These are phyloP conservation scores for Cystofilobasidium bisporidii DNA, from an alignment of 768 basidiomycete species.

Conservation along the genomic window DNA sequence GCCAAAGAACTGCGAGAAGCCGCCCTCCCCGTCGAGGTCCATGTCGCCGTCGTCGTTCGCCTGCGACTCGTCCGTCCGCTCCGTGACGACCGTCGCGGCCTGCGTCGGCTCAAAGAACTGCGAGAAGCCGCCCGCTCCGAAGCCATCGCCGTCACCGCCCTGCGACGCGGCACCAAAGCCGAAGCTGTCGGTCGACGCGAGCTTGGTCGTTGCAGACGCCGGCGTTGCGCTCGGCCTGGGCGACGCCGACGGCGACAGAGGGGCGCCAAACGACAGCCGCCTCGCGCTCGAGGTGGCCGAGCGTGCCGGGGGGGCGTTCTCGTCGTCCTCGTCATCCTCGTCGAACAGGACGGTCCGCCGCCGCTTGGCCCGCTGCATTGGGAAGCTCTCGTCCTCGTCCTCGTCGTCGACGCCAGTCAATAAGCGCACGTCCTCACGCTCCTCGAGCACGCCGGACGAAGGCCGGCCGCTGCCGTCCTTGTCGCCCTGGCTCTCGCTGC, in stretches of 20 bases:
- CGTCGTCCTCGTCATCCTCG: slow-evolving; percentile 43
- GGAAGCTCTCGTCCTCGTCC: slow-evolving; percentile 26
- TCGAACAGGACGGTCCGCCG: slow-evolving; percentile 20
- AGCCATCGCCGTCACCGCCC: slow-evolving; percentile 12
- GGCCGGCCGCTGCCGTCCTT: slow-evolving; percentile 20
- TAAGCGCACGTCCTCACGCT: slow-evolving; percentile 52
- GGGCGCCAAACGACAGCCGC: background rate
- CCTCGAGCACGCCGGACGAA: background rate
- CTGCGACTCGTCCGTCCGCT: slow-evolving; percentile 23
- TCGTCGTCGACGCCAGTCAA: slow-evolving; percentile 54
- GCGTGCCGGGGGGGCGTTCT: slow-evolving; percentile 26
- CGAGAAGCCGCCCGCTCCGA: slow-evolving; percentile 20
- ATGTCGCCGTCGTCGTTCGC: slow-evolving; percentile 25
- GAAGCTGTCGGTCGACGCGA: background rate
- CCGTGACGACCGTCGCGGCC: slow-evolving; percentile 13
- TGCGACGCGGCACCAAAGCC: slow-evolving; percentile 7
- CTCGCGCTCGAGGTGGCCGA: background rate
- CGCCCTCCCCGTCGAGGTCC: slow-evolving; percentile 29
- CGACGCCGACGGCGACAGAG: background rate
- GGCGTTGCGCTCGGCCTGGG: background rate
- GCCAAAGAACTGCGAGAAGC: slow-evolving; percentile 38
- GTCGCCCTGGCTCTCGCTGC: background rate
- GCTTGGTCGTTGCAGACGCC: background rate
- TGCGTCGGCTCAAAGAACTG: slow-evolving; percentile 23
- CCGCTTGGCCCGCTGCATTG: background rate